Percentiles rank a stretch among this genome's conserved stretches.
Evolutionary conservation across 2,329 filamentous ascomycete species (phyloP).

Genomic region (Stachybotrys chartarum): DNA sequence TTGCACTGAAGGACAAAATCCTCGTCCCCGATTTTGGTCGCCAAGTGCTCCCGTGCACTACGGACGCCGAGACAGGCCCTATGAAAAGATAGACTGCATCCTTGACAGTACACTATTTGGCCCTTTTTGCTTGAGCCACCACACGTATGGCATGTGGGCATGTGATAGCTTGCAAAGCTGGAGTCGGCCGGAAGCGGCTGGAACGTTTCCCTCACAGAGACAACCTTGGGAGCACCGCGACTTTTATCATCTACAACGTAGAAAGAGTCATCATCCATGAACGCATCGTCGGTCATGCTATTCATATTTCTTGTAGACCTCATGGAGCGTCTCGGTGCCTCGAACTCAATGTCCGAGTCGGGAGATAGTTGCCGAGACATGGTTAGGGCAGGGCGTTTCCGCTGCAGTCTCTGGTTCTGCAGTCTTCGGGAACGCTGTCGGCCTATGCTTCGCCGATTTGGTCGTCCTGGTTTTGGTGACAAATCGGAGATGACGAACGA

Average conservation of each 20-base stretch:
- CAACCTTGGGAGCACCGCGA: slow-evolving; percentile 41
- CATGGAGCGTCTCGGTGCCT: slow-evolving; percentile 40
- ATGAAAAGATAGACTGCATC: slow-evolving; percentile 80
- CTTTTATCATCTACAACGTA: slow-evolving; percentile 41
- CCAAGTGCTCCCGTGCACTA: slow-evolving; percentile 71
- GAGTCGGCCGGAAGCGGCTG: slow-evolving; percentile 51
- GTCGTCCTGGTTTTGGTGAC: slow-evolving; percentile 13
- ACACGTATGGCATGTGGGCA: slow-evolving; percentile 66
- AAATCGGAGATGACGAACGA: slow-evolving; percentile 30
- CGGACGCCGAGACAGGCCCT: slow-evolving; percentile 73
- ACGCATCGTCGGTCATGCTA: slow-evolving; percentile 43
- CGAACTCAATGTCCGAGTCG: slow-evolving; percentile 46
- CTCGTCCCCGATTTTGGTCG: slow-evolving; percentile 72
- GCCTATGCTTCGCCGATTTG: slow-evolving; percentile 5
- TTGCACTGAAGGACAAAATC: slow-evolving; percentile 86
- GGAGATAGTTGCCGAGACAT: slow-evolving; percentile 14
- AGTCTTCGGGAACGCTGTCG: slow-evolving; percentile 13
- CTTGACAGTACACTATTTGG: slow-evolving; percentile 78
- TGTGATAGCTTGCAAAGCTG: slow-evolving; percentile 65
- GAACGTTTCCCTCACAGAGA: slow-evolving; percentile 69
- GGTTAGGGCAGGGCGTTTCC: slow-evolving; percentile 2
- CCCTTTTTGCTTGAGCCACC: slow-evolving; percentile 41
- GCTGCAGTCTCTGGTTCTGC: slow-evolving; percentile 6
- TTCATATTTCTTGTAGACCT: slow-evolving; percentile 35
- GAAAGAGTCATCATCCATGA: slow-evolving; percentile 52